Conservation (phyloP, 257 asterid species). For the Jacaranda mimosifolia region DNA sequence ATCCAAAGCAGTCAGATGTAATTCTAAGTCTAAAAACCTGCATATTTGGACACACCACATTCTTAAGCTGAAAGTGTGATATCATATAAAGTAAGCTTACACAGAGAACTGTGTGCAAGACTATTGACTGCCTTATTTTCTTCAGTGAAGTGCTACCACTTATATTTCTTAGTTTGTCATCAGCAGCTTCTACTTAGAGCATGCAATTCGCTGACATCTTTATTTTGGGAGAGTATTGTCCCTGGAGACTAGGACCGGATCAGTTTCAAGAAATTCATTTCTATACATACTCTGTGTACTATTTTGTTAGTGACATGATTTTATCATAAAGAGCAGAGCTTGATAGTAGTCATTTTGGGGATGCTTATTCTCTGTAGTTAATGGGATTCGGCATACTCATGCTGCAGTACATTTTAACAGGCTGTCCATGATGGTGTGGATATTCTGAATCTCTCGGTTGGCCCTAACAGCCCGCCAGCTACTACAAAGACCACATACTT, state of each 20-base stretch:
- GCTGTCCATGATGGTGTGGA: constrained; percentile 99
- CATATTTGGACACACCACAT: neutral
- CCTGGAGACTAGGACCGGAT: no score
- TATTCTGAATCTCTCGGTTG: constrained; percentile 93
- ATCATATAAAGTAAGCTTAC: neutral
- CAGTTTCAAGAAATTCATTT: no score
- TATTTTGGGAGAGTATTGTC: no score
- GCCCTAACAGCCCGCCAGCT: constrained; percentile 98
- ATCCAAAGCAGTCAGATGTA: no score
- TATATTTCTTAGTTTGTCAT: neutral
- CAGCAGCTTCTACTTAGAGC: neutral
- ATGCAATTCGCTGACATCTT: neutral
- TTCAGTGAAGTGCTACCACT: neutral
- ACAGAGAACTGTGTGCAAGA: neutral
- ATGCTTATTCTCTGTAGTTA: constrained; percentile 7
- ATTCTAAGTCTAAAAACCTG: neutral
- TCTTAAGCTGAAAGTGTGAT: neutral
- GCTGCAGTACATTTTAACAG: constrained; percentile 51
- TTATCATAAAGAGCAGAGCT: neutral
- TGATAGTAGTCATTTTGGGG: neutral
- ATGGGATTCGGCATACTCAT: constrained; percentile 36
- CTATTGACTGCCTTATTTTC: neutral
- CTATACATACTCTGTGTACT: no score
- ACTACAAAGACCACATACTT: constrained; percentile 90
- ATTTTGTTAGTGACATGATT: no score